These are phyloP conservation scores for Paramecium caudatum DNA, from an alignment of 73 alveolate genomes.

Conservation along the genomic window DNA sequence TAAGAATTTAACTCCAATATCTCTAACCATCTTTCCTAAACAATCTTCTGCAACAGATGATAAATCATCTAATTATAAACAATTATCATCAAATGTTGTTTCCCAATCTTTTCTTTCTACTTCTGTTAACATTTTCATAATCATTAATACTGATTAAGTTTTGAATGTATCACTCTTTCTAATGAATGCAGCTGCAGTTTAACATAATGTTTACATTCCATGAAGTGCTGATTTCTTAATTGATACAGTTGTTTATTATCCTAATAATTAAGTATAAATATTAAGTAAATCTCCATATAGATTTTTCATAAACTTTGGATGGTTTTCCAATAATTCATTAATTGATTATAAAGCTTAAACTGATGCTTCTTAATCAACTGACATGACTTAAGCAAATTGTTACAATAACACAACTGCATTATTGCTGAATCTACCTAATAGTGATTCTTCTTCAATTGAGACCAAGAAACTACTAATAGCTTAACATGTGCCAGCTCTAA, in stretches of 20 bases:
- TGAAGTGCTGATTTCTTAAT: slow-evolving; percentile 55
- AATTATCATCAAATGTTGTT: slow-evolving; percentile 69
- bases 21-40: slow-evolving; percentile 71
- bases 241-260: neutral
- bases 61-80: slow-evolving; percentile 68
- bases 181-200: slow-evolving; percentile 64
- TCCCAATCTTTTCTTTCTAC: slow-evolving; percentile 77
- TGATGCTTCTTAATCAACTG: slow-evolving; percentile 70
- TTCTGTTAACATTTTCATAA: slow-evolving; percentile 71
- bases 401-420: slow-evolving; percentile 53
- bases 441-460: slow-evolving; percentile 70
- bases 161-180: slow-evolving; percentile 69
- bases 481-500: slow-evolving; percentile 72
- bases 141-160: slow-evolving; percentile 33
- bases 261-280: slow-evolving; percentile 60
- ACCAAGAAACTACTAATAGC: slow-evolving; percentile 68
- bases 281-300: slow-evolving; percentile 39
- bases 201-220: slow-evolving; percentile 61
- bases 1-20: slow-evolving; percentile 54
- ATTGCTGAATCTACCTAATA: slow-evolving; percentile 56
- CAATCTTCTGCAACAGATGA: slow-evolving; percentile 76
- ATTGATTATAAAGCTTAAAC: slow-evolving; percentile 56
- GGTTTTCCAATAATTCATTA: slow-evolving; percentile 69
- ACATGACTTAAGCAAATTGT: slow-evolving; percentile 63
- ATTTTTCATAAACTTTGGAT: slow-evolving; percentile 71